These are phyloP conservation scores for Colletotrichum echinochloae DNA, from an alignment of 2,329 filamentous ascomycete species.

Conservation along the genomic window DNA sequence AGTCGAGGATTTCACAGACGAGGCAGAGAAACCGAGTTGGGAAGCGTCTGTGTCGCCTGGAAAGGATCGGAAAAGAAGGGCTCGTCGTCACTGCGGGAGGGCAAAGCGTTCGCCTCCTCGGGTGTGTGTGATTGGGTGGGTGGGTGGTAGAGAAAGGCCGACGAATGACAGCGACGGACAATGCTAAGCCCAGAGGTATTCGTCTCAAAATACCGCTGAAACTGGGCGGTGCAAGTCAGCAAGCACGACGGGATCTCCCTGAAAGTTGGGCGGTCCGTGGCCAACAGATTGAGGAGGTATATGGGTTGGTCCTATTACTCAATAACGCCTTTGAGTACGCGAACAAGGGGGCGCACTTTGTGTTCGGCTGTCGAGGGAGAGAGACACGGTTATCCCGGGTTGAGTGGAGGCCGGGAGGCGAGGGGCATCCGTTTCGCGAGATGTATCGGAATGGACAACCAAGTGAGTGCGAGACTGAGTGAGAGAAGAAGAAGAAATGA, in stretches of 20 bases:
- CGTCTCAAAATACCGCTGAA: slow-evolving; percentile 40
- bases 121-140: background rate
- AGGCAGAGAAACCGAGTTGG: slow-evolving; percentile 3
- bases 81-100: slow-evolving; percentile 22
- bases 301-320: background rate
- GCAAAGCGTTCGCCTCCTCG: slow-evolving; percentile 31
- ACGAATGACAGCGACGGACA: slow-evolving; percentile 26
- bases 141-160: slow-evolving; percentile 19
- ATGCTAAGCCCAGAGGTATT: slow-evolving; percentile 29
- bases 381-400: slow-evolving; percentile 38
- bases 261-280: slow-evolving; percentile 24
- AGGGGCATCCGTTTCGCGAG: slow-evolving; percentile 13
- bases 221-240: slow-evolving; percentile 41
- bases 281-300: slow-evolving; percentile 21
- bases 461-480: slow-evolving; percentile 28
- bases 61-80: slow-evolving; percentile 11
- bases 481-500: slow-evolving; percentile 24
- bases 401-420: background rate
- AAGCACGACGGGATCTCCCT: slow-evolving; percentile 30
- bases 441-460: slow-evolving; percentile 16
- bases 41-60: slow-evolving; percentile 24
- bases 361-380: slow-evolving; percentile 23
- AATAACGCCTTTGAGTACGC: slow-evolving; percentile 19
- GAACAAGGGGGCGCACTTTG: slow-evolving; percentile 24
- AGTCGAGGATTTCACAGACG: slow-evolving; percentile 17